phyloP scores from a whole-genome alignment of 371 early-diverging fungal genomes.

The Fennellomyces sp. region DNA sequence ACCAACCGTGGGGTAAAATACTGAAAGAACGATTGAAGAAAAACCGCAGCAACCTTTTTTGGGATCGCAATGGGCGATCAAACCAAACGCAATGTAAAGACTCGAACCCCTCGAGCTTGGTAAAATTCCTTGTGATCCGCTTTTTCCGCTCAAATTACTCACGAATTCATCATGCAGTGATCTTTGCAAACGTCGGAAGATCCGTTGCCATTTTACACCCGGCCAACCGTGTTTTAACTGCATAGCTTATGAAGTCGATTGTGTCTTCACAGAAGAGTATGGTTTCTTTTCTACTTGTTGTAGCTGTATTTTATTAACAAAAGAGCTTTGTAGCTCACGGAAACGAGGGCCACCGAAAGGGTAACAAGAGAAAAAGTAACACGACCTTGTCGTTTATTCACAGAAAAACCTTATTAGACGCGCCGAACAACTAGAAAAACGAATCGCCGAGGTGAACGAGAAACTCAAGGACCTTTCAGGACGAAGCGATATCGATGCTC shows the following conservation, averaged over 20 bases:
- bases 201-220: conserved; percentile 30
- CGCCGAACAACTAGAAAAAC: conserved; percentile 42
- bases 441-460: conserved; percentile 34
- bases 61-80: conserved; percentile 11
- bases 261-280: conserved; percentile 25
- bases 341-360: conserved; percentile 44
- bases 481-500: background rate
- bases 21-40: too few relatives aligned
- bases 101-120: conserved; percentile 27
- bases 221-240: conserved; percentile 37
- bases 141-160: background rate
- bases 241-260: conserved; percentile 24
- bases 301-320: background rate
- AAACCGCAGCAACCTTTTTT: too few relatives aligned
- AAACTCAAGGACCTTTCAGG: conserved; percentile 11
- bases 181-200: conserved; percentile 37
- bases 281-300: background rate
- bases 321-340: conserved; percentile 13
- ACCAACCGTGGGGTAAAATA: too few relatives aligned
- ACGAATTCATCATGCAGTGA: conserved; percentile 22
- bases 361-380: conserved; percentile 2
- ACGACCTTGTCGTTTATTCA: too few relatives aligned
- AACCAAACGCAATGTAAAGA: background rate
- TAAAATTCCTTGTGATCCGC: conserved; percentile 1
- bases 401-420: too few relatives aligned